Percentiles rank a stretch among this genome's conserved stretches.
These are phyloP conservation scores for Trifolium dubium DNA, from an alignment of 306 rosid species.

Conservation along the genomic window DNA sequence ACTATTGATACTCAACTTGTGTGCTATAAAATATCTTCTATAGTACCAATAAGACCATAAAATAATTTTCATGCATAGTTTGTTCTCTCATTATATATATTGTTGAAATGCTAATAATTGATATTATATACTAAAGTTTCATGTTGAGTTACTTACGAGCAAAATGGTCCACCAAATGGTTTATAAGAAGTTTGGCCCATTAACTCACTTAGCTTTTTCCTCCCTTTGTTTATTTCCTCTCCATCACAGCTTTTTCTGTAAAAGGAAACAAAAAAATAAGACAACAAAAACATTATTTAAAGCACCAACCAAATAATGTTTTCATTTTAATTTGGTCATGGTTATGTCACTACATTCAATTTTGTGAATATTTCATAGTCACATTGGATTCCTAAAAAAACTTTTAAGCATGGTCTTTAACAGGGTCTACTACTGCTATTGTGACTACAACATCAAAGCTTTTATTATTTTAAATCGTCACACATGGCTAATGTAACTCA, in stretches of 20 bases:
- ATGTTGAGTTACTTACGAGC: conserved; percentile 77
- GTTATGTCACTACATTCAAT: neutral
- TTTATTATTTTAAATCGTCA: neutral
- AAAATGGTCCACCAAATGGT: conserved; percentile 68
- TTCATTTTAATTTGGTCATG: neutral
- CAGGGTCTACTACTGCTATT: neutral
- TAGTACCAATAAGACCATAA: neutral
- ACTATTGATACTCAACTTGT: neutral
- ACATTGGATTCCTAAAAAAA: neutral
- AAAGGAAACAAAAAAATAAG: neutral
- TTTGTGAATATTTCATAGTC: neutral
- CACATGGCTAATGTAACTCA: neutral
- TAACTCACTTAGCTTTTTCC: conserved; percentile 51
- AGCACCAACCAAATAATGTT: conserved; percentile 4
- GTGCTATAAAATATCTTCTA: conserved; percentile 1
- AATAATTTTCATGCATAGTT: conserved; percentile 20
- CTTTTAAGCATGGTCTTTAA: neutral
- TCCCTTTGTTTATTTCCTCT: conserved; percentile 44
- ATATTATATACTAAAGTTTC: conserved; percentile 28
- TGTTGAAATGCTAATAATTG: conserved; percentile 37
- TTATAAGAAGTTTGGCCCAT: conserved; percentile 50
- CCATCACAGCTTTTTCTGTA: conserved; percentile 67
- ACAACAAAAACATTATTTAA: neutral
- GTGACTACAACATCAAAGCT: neutral
- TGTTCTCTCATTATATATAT: conserved; percentile 19